phyloP scores from a whole-genome alignment of 148 eudicot genomes.

The Beta vulgaris region DNA sequence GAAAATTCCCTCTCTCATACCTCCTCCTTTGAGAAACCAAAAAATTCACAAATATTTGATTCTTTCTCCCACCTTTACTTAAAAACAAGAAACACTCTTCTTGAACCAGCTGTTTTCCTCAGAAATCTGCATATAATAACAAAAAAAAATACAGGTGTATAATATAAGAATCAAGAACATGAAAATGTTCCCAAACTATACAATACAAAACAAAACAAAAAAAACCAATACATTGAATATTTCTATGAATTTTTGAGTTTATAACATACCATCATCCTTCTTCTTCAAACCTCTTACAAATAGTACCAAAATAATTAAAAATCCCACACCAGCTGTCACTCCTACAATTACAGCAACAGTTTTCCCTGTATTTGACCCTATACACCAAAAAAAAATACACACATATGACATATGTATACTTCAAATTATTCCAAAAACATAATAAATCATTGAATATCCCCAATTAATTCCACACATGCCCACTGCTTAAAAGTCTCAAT shows the following conservation, averaged over 20 bases:
- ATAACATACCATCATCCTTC: slow-evolving; percentile 77
- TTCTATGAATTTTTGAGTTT: not conserved
- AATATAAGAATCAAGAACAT: slow-evolving; percentile 7
- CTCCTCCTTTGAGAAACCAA: not conserved
- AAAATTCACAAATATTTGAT: slow-evolving; percentile 29
- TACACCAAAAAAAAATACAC: slow-evolving; percentile 26
- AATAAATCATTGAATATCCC: not conserved
- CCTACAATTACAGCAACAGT: slow-evolving; percentile 96
- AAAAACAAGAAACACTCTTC: slow-evolving; percentile 9
- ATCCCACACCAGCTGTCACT: slow-evolving; percentile 89
- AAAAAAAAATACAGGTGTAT: slow-evolving; percentile 7
- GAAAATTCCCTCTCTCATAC: not conserved
- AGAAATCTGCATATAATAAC: slow-evolving; percentile 60
- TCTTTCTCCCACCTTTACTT: slow-evolving; percentile 33
- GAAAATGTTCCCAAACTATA: not conserved
- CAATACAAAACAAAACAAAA: not conserved
- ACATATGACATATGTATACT: too few relatives aligned
- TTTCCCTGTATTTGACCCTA: slow-evolving; percentile 68
- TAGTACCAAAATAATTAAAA: slow-evolving; percentile 68
- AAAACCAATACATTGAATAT: not conserved
- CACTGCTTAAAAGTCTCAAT: slow-evolving; percentile 7
- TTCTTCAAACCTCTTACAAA: slow-evolving; percentile 63
- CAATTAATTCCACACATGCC: slow-evolving; percentile 20
- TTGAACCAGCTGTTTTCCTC: slow-evolving; percentile 35
- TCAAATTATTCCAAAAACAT: not conserved